Conservation (phyloP, 768 basidiomycete genomes). For the Lentinus brumalis region DNA sequence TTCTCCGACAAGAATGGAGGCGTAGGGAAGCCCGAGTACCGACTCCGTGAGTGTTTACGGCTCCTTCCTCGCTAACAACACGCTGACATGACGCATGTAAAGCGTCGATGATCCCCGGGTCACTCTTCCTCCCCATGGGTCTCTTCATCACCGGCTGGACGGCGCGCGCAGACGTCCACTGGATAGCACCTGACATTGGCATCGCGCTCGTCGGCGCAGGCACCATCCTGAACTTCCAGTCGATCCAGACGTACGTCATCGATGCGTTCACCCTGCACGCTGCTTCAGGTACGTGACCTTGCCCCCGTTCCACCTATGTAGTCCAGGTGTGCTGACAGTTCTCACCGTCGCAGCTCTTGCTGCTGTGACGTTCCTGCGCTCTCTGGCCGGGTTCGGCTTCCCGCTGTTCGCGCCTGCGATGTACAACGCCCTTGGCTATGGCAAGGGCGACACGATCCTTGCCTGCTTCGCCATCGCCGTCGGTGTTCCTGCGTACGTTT, state of each 20-base stretch:
- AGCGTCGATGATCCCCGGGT: constrained; percentile 64
- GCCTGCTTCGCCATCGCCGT: constrained; percentile 58
- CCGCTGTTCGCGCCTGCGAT: constrained; percentile 77
- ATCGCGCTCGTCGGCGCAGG: constrained; percentile 59
- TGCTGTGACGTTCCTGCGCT: constrained; percentile 62
- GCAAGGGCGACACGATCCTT: constrained; percentile 68
- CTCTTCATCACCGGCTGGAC: constrained; percentile 74
- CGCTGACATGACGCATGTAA: neutral
- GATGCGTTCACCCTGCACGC: constrained; percentile 67
- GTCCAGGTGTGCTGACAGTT: neutral
- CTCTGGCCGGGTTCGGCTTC: constrained; percentile 71
- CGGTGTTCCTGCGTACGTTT: constrained; percentile 51
- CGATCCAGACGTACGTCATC: constrained; percentile 68
- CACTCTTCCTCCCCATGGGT: constrained; percentile 63
- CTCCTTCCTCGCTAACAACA: neutral
- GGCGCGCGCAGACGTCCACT: constrained; percentile 55
- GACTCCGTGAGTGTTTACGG: constrained; percentile 41
- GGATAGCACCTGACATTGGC: constrained; percentile 73
- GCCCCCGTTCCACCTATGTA: neutral
- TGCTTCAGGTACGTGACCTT: constrained; percentile 52
- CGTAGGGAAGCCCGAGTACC: constrained; percentile 55
- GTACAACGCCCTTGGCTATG: constrained; percentile 66
- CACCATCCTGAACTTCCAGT: constrained; percentile 59
- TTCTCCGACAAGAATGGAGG: constrained; percentile 53
- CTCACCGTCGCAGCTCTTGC: constrained; percentile 52